Base-by-base conservation (phyloP, 106 monocot species). In the Acanthochlamys bracteata region DNA sequence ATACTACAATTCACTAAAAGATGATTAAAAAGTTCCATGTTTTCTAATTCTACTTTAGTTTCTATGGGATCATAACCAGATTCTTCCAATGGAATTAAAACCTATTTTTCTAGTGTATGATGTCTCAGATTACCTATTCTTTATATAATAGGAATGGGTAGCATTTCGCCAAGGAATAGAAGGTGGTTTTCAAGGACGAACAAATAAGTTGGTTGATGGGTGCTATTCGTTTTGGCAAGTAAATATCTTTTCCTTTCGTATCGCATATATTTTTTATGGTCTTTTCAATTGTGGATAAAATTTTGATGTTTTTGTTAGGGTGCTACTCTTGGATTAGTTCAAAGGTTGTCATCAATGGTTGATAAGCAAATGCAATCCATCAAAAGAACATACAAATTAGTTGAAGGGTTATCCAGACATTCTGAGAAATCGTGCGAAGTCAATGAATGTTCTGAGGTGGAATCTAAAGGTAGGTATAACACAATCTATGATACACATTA, bases 201-300 rank as follows among this genome's bases (percentile, higher is more conserved):
- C 75, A 64, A 98, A 98, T 78, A 98, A 98, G 70, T 75, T 98
- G 66, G 98, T 98, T 62, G 98, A 98, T 80, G 98, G 98, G 62
- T 98, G 98, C 79, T 98, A 98, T 64, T 88, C 98, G 40, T 98
- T 92, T 89, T 98, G 98, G 96, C 96, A 92, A 79, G 96, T 96
- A 82, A 83, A 69, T 63, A 53, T 63, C 66, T 72, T 66, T 55
- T 60, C n/a, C n/a, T 52, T 43, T 55, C 65, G 49, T 67, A 33
- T 10, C 25, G 20, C 13, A 1, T 27, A 22, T 42, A 66, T 67
- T 23, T 57, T 10, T 71, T 60, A 2, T 14, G 47, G 20, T 53
- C 10, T 65, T 68, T 7, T 45, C 4, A 20, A 42, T 66, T 26
- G 39, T 39, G 12, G 27, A 39, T 13, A 43, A 54, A 63, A 1